These are phyloP conservation scores for Canna indica DNA, from an alignment of 176 grass and related monocot genomes.

Conservation along the genomic window DNA sequence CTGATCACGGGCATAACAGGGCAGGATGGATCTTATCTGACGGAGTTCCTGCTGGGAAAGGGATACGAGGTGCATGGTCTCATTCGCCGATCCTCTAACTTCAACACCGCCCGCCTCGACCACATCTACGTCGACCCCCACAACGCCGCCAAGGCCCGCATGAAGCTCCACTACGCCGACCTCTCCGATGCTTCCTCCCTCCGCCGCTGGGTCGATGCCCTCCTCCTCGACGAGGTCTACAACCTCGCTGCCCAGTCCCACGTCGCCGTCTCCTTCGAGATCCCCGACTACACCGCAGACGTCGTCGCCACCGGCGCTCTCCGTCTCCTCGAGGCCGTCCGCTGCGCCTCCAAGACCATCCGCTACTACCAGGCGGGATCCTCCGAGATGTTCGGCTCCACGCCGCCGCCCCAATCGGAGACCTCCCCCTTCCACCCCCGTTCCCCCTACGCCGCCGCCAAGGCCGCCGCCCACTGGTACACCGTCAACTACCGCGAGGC, in stretches of 20 bases:
- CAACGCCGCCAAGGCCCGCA: constrained; percentile 44
- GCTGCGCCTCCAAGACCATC: constrained; percentile 39
- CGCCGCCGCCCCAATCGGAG: constrained; percentile 85
- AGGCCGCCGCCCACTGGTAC: constrained; percentile 99
- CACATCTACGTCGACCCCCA: constrained; percentile 96
- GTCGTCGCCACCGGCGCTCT: constrained; percentile 78
- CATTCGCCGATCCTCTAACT: constrained; percentile 98
- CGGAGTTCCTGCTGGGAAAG: constrained; percentile 70
- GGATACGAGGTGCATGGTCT: constrained; percentile 95
- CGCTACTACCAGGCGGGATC: constrained; percentile 95
- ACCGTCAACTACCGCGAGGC: constrained; percentile 99
- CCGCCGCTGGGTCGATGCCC: constrained; percentile 65
- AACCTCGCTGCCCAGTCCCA: constrained; percentile 93
- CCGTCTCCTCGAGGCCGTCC: constrained; percentile 89
- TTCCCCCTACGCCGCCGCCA: constrained; percentile 87
- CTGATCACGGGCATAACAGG: constrained; percentile 88
- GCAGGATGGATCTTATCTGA: constrained; percentile 91
- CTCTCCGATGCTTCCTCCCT: constrained; percentile 87
- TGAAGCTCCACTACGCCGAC: constrained; percentile 97
- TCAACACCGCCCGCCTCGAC: constrained; percentile 82
- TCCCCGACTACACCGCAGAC: constrained; percentile 96
- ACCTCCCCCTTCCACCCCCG: constrained; percentile 67
- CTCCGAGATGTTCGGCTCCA: constrained; percentile 97
- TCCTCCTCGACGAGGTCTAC: constrained; percentile 96
- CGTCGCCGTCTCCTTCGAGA: constrained; percentile 86